A percentile compares a stretch with the other conserved stretches of the same genome.
phyloP scores from a whole-genome alignment of 1,139 yeast species.

The Saccharomyces hybrid region DNA sequence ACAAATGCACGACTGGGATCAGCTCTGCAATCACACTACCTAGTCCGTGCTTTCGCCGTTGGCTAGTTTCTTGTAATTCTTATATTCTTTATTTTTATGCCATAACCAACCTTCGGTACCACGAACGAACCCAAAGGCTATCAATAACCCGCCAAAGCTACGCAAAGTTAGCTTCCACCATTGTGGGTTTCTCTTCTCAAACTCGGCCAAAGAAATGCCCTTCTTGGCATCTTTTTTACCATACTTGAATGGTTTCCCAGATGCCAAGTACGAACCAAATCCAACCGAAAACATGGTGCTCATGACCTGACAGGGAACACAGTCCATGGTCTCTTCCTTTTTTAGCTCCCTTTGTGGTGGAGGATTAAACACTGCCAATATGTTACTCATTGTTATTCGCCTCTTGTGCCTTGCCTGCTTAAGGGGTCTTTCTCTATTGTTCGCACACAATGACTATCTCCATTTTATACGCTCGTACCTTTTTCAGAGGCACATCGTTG shows the following conservation, averaged over 20 bases:
- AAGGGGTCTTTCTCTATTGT: neutral
- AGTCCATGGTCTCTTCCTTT: slow-evolving; percentile 39
- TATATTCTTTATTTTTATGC: slow-evolving; percentile 32
- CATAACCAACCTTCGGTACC: slow-evolving; percentile 49
- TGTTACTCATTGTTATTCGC: slow-evolving; percentile 43
- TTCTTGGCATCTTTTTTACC: slow-evolving; percentile 31
- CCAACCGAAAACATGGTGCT: slow-evolving; percentile 49
- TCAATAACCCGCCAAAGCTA: slow-evolving; percentile 43
- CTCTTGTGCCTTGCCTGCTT: neutral
- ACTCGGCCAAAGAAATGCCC: slow-evolving; percentile 31
- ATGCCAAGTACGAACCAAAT: slow-evolving; percentile 52
- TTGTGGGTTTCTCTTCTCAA: slow-evolving; percentile 37
- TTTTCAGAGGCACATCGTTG: neutral
- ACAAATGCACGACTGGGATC: neutral
- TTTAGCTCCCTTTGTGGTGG: slow-evolving; percentile 40
- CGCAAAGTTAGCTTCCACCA: slow-evolving; percentile 54
- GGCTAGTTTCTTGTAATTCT: slow-evolving; percentile 8
- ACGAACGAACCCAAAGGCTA: slow-evolving; percentile 49
- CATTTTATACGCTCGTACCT: neutral
- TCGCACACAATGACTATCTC: neutral
- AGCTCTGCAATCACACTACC: neutral
- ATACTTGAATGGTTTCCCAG: slow-evolving; percentile 43
- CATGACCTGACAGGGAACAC: slow-evolving; percentile 58
- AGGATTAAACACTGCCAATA: slow-evolving; percentile 52
- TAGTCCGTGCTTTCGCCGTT: neutral